phyloP scores from a whole-genome alignment of 2,329 filamentous ascomycete species.

The Colletotrichum sp. region DNA sequence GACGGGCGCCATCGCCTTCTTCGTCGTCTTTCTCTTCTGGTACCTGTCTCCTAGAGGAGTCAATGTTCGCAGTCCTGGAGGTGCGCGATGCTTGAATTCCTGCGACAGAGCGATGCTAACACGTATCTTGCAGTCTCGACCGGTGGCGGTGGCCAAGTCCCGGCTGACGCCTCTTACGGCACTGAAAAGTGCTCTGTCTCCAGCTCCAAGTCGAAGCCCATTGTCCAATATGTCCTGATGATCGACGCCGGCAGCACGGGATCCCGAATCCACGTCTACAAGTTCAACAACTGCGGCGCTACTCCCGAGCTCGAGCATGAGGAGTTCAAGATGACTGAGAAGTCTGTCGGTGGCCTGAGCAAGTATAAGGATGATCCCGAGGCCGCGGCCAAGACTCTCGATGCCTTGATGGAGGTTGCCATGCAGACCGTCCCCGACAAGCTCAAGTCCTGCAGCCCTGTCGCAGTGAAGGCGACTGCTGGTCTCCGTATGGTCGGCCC shows the following conservation, averaged over 20 bases:
- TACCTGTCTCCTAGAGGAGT: constrained; percentile 66
- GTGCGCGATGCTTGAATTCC: constrained; percentile 33
- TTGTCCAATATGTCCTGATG: constrained; percentile 98
- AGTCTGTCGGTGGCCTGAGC: constrained; percentile 83
- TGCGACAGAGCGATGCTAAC: constrained; percentile 22
- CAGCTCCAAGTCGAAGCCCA: constrained; percentile 84
- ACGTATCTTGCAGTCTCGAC: constrained; percentile 23
- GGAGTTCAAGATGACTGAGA: constrained; percentile 91
- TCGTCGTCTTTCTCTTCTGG: constrained; percentile 66
- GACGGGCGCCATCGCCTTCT: constrained; percentile 66
- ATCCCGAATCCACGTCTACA: constrained; percentile 97
- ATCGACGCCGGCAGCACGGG: constrained; percentile 98
- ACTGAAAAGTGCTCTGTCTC: constrained; percentile 83
- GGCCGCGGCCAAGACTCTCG: constrained; percentile 87
- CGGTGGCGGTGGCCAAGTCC: constrained; percentile 50
- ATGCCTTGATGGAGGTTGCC: constrained; percentile 85
- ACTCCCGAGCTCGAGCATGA: constrained; percentile 95
- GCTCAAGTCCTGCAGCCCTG: constrained; percentile 88
- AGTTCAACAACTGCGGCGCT: constrained; percentile 97
- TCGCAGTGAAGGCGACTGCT: constrained; percentile 98
- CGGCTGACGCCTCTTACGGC: constrained; percentile 66
- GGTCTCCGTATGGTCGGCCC: constrained; percentile 86
- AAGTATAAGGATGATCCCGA: constrained; percentile 87
- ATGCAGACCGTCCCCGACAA: constrained; percentile 84
- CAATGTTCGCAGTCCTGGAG: constrained; percentile 53